These are phyloP conservation scores for Vitis hybrid DNA, from an alignment of 177 flowering plant species.

Conservation along the genomic window DNA sequence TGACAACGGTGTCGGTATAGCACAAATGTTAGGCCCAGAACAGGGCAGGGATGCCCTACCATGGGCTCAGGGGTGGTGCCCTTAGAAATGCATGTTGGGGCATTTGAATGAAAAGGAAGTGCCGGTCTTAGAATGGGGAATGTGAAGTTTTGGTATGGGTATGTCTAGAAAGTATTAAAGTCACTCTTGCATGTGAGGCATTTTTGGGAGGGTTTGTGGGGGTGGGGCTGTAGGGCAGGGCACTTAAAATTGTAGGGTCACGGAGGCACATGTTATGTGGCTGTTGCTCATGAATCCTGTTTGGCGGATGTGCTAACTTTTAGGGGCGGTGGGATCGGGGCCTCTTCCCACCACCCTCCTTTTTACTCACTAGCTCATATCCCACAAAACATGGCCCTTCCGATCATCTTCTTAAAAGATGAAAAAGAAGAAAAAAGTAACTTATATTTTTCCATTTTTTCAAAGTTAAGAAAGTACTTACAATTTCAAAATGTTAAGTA, in stretches of 20 bases:
- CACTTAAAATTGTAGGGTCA: slow-evolving; percentile 19
- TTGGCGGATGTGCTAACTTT: slow-evolving; percentile 2
- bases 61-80: no score
- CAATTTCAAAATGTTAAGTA: no score
- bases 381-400: neutral
- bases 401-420: neutral
- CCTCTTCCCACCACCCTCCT: neutral
- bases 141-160: neutral
- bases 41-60: no score
- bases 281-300: slow-evolving; percentile 8
- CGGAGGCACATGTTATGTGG: slow-evolving; percentile 21
- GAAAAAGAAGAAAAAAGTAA: neutral
- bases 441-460: neutral
- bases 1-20: no score
- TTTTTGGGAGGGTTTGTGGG: neutral
- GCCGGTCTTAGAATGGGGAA: no score
- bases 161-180: neutral
- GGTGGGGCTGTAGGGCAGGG: slow-evolving; percentile 10
- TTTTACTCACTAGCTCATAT: neutral
- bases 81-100: no score
- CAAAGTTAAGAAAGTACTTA: no score
- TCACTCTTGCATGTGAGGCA: slow-evolving; percentile 18
- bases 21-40: no score
- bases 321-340: slow-evolving; percentile 5
- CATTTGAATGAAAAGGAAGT: no score